phyloP scores from a whole-genome alignment of 768 basidiomycete species.

The Xerocomus brunneocitrinus region DNA sequence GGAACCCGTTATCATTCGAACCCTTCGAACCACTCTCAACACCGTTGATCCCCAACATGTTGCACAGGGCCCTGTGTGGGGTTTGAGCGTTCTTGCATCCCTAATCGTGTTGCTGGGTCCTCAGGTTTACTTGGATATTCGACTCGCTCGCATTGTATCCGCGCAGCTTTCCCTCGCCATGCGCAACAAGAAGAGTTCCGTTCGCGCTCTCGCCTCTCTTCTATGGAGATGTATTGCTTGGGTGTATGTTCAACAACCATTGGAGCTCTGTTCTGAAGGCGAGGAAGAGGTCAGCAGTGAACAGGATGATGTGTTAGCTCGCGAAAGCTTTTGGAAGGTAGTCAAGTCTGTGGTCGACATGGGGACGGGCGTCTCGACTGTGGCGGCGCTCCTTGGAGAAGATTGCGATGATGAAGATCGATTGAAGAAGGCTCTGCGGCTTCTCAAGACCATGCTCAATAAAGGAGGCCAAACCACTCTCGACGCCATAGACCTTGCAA shows the following conservation, averaged over 20 bases:
- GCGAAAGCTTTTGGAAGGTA: constrained; percentile 44
- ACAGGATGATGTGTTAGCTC: constrained; percentile 25
- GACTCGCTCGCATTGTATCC: constrained; percentile 43
- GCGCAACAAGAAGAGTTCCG: constrained; percentile 58
- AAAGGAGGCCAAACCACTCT: constrained; percentile 48
- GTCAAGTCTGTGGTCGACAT: constrained; percentile 52
- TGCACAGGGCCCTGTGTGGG: constrained; percentile 80
- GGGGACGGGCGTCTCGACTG: constrained; percentile 52
- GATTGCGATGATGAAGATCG: constrained; percentile 36
- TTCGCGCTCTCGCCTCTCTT: constrained; percentile 56
- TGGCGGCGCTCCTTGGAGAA: constrained; percentile 50
- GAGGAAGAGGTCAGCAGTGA: constrained; percentile 13
- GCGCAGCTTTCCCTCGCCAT: constrained; percentile 51
- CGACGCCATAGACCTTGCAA: constrained; percentile 53
- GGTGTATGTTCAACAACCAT: constrained; percentile 59
- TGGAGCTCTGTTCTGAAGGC: constrained; percentile 14
- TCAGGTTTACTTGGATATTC: constrained; percentile 41
- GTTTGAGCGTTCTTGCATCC: constrained; percentile 58
- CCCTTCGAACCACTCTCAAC: constrained; percentile 58
- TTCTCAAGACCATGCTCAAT: constrained; percentile 54
- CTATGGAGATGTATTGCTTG: constrained; percentile 65
- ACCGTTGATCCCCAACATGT: constrained; percentile 52
- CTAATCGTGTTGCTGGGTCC: constrained; percentile 66
- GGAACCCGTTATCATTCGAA: constrained; percentile 57
- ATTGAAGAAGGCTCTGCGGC: constrained; percentile 42